Evolutionary conservation across 495 filamentous ascomycete species (phyloP).

Genomic region (Oidiodendron maius): DNA sequence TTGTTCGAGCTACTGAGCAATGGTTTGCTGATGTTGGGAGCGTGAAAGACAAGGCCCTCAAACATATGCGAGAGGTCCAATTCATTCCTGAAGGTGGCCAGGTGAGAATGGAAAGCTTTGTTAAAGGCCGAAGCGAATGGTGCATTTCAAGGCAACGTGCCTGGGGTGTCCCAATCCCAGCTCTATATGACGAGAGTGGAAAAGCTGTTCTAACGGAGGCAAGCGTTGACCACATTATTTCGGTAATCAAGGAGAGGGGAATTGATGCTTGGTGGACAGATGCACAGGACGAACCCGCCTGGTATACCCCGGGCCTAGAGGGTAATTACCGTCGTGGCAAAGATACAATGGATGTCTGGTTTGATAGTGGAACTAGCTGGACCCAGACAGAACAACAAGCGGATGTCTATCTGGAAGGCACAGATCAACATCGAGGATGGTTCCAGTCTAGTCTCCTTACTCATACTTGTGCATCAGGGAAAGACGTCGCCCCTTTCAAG

Average conservation of each 20-base stretch:
- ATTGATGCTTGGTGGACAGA: slow-evolving; percentile 95
- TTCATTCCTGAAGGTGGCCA: slow-evolving; percentile 74
- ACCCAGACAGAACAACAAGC: slow-evolving; percentile 56
- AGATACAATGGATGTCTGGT: slow-evolving; percentile 99
- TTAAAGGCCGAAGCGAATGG: slow-evolving; percentile 88
- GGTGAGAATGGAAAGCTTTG: slow-evolving; percentile 71
- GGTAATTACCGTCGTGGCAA: slow-evolving; percentile 62
- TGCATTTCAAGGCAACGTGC: slow-evolving; percentile 97
- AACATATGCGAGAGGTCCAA: slow-evolving; percentile 59
- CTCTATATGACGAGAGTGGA: slow-evolving; percentile 68
- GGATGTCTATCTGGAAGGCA: slow-evolving; percentile 90
- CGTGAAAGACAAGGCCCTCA: slow-evolving; percentile 67
- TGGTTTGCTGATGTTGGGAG: slow-evolving; percentile 92
- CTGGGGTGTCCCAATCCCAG: slow-evolving; percentile 95
- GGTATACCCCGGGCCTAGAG: slow-evolving; percentile 57
- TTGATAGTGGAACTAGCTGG: slow-evolving; percentile 97
- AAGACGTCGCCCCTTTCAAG: slow-evolving; percentile 60
- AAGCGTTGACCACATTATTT: slow-evolving; percentile 79
- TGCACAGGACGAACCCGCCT: slow-evolving; percentile 60
- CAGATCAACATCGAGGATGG: slow-evolving; percentile 96
- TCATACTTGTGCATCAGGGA: slow-evolving; percentile 46
- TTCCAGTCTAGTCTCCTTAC: slow-evolving; percentile 99
- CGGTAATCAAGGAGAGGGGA: slow-evolving; percentile 66
- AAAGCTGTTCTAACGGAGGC: slow-evolving; percentile 70
- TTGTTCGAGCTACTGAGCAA: slow-evolving; percentile 87